A percentile compares a stretch with the other conserved stretches of the same genome.
Evolutionary conservation across 2,329 filamentous ascomycete genomes (phyloP).

Genomic region (Berkeleyomyces rouxiae): DNA sequence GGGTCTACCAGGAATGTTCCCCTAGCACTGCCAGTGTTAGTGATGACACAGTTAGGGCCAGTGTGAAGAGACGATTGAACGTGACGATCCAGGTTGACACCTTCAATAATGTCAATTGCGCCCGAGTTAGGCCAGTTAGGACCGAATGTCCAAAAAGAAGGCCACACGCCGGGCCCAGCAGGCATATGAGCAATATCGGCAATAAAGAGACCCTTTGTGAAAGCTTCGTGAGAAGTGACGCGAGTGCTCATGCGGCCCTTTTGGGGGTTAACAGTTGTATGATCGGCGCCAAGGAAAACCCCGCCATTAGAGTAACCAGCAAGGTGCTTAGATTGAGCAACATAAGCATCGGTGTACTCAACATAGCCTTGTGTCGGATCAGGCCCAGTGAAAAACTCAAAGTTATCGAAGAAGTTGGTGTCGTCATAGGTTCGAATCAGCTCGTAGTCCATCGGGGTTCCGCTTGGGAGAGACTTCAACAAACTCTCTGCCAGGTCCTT

Average conservation of each 20-base stretch:
- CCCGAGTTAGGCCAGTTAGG: conserved; percentile 52
- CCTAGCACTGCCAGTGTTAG: conserved; percentile 30
- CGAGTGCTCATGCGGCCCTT: conserved; percentile 54
- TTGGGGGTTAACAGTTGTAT: conserved; percentile 34
- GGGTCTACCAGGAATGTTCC: conserved; percentile 29
- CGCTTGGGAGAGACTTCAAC: no score
- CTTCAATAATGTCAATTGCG: conserved; percentile 70
- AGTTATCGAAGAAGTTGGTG: conserved; percentile 39
- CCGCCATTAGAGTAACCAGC: conserved; percentile 37
- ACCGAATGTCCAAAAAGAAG: conserved; percentile 54
- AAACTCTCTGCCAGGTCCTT: no score
- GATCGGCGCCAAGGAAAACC: conserved; percentile 55
- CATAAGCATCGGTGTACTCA: conserved; percentile 43
- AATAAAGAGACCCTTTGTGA: conserved; percentile 53
- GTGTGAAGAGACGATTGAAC: conserved; percentile 59
- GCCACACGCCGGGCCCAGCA: conserved; percentile 53
- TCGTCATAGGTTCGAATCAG: conserved; percentile 32
- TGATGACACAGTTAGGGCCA: conserved; percentile 39
- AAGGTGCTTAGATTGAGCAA: conserved; percentile 40
- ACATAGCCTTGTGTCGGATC: conserved; percentile 68
- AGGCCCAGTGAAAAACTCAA: conserved; percentile 35
- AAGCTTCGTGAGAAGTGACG: conserved; percentile 50
- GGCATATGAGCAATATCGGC: conserved; percentile 65
- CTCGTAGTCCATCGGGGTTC: conserved; percentile 21
- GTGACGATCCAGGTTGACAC: conserved; percentile 44